Percentiles rank a stretch among this genome's conserved stretches.
These are phyloP conservation scores for Pichia terricola DNA, from an alignment of 1,139 yeast genomes.

Conservation along the genomic window DNA sequence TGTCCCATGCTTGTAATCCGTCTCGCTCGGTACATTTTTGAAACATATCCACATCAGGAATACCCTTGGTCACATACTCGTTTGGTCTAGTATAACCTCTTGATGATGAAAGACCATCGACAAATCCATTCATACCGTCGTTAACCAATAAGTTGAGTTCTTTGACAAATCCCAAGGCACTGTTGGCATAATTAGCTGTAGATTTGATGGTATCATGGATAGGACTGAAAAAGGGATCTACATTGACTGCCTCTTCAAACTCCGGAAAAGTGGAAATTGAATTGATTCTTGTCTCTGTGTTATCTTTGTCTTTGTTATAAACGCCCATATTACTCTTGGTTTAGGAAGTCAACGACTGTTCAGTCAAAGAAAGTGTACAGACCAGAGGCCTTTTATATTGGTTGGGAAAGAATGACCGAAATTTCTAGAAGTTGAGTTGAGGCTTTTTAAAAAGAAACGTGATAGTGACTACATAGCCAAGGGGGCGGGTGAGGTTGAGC, in stretches of 20 bases:
- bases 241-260: neutral
- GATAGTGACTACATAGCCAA: too few relatives aligned
- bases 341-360: too few relatives aligned
- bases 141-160: neutral
- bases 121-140: neutral
- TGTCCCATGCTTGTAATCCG: constrained; percentile 74
- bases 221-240: neutral
- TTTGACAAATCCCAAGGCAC: neutral
- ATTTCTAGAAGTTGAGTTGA: too few relatives aligned
- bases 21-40: constrained; percentile 50
- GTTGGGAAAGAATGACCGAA: too few relatives aligned
- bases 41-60: constrained; percentile 55
- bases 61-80: constrained; percentile 48
- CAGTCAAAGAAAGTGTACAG: too few relatives aligned
- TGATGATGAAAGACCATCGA: constrained; percentile 1
- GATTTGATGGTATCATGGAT: neutral
- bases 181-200: neutral
- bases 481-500: too few relatives aligned
- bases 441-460: too few relatives aligned
- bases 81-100: constrained; percentile 14
- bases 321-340: neutral
- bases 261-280: neutral
- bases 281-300: neutral
- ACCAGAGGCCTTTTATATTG: too few relatives aligned
- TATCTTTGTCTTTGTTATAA: neutral